Conservation (phyloP, 176 grass and related monocot species). For the Aegilops sharonensis region DNA sequence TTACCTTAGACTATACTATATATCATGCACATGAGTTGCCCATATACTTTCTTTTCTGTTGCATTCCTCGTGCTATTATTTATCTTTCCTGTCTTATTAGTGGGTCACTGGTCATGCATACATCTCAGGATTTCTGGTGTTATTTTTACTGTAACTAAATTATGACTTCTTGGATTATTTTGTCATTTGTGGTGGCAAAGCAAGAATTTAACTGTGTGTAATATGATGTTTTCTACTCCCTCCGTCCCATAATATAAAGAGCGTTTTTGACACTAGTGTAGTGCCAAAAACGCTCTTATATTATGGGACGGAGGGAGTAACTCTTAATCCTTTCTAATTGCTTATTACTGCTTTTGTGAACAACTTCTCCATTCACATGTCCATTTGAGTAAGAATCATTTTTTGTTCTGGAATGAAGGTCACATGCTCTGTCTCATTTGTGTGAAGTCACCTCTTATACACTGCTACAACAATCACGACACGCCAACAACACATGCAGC, state of each 20-base stretch:
- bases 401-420: not conserved
- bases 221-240: not conserved
- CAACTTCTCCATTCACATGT: not conserved
- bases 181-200: no score
- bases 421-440: not conserved
- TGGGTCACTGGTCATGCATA: not conserved
- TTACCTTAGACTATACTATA: not conserved
- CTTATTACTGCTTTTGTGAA: not conserved
- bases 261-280: no score
- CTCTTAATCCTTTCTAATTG: not conserved
- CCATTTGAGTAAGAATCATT: not conserved
- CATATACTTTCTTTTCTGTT: not conserved
- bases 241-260: no score
- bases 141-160: no score
- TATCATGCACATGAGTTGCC: not conserved
- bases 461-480: not conserved
- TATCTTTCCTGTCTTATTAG: not conserved
- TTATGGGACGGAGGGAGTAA: no score
- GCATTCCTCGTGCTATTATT: not conserved
- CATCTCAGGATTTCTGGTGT: no score
- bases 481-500: not conserved
- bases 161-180: no score
- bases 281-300: no score
- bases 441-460: not conserved
- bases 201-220: not conserved